Conservation (phyloP, 1,139 yeast genomes). For the Sugiyamaella castrensis region DNA sequence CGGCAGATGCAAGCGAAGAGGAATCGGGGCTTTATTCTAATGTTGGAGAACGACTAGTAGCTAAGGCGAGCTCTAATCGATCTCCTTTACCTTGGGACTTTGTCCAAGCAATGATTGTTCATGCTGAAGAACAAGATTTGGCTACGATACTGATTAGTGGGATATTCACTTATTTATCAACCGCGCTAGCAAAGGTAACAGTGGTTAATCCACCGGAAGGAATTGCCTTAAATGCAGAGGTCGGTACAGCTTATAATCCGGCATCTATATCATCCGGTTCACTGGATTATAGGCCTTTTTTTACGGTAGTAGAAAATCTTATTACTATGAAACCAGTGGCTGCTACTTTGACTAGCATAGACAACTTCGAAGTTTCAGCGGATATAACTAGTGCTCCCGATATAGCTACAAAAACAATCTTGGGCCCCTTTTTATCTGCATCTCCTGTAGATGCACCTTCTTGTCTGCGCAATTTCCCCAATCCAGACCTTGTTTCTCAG, state of each 20-base stretch:
- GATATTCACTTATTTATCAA: constrained; percentile 5
- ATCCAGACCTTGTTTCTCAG: constrained; percentile 27
- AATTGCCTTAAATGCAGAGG: constrained; percentile 13
- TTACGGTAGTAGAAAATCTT: constrained; percentile 56
- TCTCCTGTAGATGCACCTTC: constrained; percentile 55
- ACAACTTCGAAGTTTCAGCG: constrained; percentile 42
- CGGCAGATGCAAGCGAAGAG: constrained; percentile 19
- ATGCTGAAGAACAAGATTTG: constrained; percentile 65
- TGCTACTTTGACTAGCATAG: constrained; percentile 53
- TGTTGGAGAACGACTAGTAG: constrained; percentile 23
- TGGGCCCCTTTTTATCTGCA: constrained; percentile 74
- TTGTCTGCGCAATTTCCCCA: constrained; percentile 25
- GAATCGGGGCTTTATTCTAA: constrained; percentile 16
- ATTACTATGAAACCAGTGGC: constrained; percentile 64
- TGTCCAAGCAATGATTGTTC: constrained; percentile 53
- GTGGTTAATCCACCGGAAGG: constrained; percentile 21
- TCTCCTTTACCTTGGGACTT: constrained; percentile 45
- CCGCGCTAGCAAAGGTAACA: constrained; percentile 7
- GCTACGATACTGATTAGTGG: constrained; percentile 28
- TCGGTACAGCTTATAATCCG: constrained; percentile 17
- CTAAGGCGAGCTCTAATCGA: constrained; percentile 18
- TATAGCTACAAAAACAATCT: constrained; percentile 58
- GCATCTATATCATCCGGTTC: constrained; percentile 15
- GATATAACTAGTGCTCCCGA: constrained; percentile 43
- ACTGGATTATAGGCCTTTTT: constrained; percentile 48